Percentiles rank a stretch among this genome's conserved stretches.
Conservation (phyloP, 208 protist species). For the Trichomonas vaginalis region DNA sequence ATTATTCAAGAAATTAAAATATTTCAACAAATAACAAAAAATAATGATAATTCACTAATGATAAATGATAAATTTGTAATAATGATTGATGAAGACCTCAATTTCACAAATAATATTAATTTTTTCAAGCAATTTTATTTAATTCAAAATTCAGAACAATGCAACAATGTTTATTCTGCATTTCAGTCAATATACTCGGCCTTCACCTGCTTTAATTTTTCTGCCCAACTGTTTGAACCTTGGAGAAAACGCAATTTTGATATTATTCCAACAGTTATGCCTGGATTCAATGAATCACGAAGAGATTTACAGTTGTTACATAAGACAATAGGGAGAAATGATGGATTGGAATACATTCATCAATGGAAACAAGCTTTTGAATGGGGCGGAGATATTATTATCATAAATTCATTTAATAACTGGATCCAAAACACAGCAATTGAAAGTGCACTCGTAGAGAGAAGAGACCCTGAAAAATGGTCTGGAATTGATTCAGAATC, state of each 20-base stretch:
- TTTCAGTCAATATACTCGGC: neutral
- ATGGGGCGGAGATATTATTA: slow-evolving; percentile 19
- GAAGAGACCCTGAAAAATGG: neutral
- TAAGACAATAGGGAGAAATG: neutral
- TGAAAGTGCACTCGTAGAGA: slow-evolving; percentile 27
- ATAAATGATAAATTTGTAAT: neutral
- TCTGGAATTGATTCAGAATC: neutral
- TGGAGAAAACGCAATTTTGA: neutral
- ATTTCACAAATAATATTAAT: neutral
- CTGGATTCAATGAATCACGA: neutral
- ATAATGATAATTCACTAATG: neutral
- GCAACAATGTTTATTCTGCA: neutral
- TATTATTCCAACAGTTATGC: neutral
- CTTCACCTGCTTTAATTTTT: neutral
- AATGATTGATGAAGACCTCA: neutral
- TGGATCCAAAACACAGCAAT: slow-evolving; percentile 52
- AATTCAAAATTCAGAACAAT: neutral
- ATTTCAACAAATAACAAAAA: neutral
- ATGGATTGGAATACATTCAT: slow-evolving; percentile 36
- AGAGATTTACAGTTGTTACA: neutral
- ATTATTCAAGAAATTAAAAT: neutral
- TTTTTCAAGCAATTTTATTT: neutral
- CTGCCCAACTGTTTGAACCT: neutral
- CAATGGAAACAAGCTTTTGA: slow-evolving; percentile 27
- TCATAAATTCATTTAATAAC: slow-evolving; percentile 49